Evolutionary conservation across 2,329 filamentous ascomycete genomes (phyloP).

Genomic region (Hymenoscyphus salicellus): DNA sequence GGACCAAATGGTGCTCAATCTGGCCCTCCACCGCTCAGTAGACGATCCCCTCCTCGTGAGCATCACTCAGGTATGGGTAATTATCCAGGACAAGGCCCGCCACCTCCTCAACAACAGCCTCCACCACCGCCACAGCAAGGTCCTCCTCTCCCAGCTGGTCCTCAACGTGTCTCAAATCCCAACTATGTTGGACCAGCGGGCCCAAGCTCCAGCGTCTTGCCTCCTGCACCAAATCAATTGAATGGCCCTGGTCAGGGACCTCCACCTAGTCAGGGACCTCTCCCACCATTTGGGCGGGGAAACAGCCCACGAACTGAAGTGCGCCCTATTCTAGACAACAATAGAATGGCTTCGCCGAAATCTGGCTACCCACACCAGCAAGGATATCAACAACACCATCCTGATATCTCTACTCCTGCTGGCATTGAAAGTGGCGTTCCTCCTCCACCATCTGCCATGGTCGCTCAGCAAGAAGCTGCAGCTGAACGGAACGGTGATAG

Average conservation of each 20-base stretch:
- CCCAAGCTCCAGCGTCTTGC: slow-evolving; percentile 40
- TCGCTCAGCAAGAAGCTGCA: slow-evolving; percentile 64
- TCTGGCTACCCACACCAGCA: slow-evolving; percentile 79
- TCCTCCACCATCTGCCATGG: slow-evolving; percentile 58
- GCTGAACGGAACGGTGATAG: slow-evolving; percentile 64
- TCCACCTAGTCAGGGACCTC: slow-evolving; percentile 24
- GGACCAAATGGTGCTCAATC: slow-evolving; percentile 37
- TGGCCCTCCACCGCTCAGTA: slow-evolving; percentile 30
- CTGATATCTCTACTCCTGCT: slow-evolving; percentile 46
- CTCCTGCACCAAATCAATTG: slow-evolving; percentile 41
- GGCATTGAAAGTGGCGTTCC: slow-evolving; percentile 59
- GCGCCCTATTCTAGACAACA: slow-evolving; percentile 76
- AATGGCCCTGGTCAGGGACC: slow-evolving; percentile 25
- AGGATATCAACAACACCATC: slow-evolving; percentile 68
- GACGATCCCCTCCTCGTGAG: slow-evolving; percentile 45
- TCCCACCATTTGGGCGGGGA: slow-evolving; percentile 71
- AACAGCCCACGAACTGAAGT: slow-evolving; percentile 82
- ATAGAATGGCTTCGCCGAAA: slow-evolving; percentile 86
- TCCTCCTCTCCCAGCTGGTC: slow-evolving; percentile 38
- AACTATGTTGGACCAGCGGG: slow-evolving; percentile 51
- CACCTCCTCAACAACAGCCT: slow-evolving; percentile 54
- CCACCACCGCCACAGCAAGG: slow-evolving; percentile 39
- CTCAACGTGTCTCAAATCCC: slow-evolving; percentile 58
- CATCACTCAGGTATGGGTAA: slow-evolving; percentile 26
- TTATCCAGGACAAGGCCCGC: slow-evolving; percentile 46